A percentile compares a stretch with the other conserved stretches of the same genome.
phyloP scores from a whole-genome alignment of 805 yeast species.

The Saturnispora gosingensis region DNA sequence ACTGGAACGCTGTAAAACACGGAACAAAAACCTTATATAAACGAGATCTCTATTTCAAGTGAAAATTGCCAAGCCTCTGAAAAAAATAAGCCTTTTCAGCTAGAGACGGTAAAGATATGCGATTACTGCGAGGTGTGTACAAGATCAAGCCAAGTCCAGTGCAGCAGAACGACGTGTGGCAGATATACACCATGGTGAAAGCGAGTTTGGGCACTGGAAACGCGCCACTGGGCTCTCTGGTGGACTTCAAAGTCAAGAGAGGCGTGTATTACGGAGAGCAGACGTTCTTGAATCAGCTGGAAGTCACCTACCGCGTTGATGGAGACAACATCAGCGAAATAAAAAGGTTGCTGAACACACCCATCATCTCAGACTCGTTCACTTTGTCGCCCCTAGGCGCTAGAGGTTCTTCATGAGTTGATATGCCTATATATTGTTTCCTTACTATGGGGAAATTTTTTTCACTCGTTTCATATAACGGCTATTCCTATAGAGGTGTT shows the following conservation, averaged over 20 bases:
- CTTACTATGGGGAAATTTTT: neutral
- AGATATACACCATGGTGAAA: constrained; percentile 9
- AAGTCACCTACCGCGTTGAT: constrained; percentile 2
- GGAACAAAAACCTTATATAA: neutral
- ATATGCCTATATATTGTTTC: neutral
- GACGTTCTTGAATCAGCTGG: constrained; percentile 10
- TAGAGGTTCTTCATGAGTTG: neutral
- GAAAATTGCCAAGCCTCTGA: neutral
- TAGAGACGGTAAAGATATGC: neutral
- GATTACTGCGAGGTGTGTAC: constrained; percentile 1
- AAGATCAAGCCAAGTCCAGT: constrained; percentile 14
- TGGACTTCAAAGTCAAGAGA: constrained; percentile 16
- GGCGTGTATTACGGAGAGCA: constrained; percentile 11
- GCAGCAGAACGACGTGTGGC: constrained; percentile 18
- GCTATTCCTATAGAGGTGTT: neutral
- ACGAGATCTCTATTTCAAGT: neutral
- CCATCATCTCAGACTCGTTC: neutral
- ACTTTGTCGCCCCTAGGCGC: neutral
- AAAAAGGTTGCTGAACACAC: neutral
- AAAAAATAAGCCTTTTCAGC: neutral
- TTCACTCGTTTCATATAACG: too few relatives aligned
- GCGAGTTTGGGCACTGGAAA: neutral
- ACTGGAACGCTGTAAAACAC: neutral
- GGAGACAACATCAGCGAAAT: constrained; percentile 33
- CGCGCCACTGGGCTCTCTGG: neutral